Conservation (phyloP, 78 protist species). For the Planoprotostelium fungivorum region DNA sequence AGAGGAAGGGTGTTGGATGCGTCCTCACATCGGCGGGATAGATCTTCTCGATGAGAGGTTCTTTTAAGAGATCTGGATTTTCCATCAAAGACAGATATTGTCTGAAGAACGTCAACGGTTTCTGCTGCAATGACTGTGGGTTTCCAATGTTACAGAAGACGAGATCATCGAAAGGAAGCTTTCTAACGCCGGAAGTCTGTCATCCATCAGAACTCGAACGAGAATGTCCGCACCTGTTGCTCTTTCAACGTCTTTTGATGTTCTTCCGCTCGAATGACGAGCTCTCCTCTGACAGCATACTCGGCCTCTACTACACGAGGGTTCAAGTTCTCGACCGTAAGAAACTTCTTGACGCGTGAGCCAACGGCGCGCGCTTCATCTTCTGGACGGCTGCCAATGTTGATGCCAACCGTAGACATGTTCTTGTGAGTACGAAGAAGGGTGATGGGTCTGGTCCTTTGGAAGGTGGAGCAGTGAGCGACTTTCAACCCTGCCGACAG, state of each 20-base stretch:
- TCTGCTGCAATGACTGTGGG: conserved; percentile 94
- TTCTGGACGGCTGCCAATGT: not conserved
- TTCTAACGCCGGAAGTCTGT: not conserved
- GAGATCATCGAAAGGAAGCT: conserved; percentile 76
- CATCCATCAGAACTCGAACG: not conserved
- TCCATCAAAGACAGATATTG: conserved; percentile 79
- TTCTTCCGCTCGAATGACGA: conserved; percentile 66
- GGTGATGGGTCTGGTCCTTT: no score
- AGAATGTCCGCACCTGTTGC: not conserved
- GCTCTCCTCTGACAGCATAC: conserved; percentile 84
- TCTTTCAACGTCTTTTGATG: conserved; percentile 7
- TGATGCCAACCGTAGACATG: not conserved
- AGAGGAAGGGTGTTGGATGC: no score
- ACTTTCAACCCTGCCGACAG: no score
- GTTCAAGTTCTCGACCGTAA: conserved; percentile 60
- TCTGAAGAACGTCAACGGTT: conserved; percentile 93
- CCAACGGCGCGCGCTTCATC: not conserved
- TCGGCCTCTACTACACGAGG: conserved; percentile 56
- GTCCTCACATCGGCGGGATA: conserved; percentile 82
- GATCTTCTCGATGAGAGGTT: conserved; percentile 10
- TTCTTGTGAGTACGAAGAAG: no score
- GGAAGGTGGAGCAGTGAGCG: no score
- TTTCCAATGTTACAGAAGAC: conserved; percentile 99
- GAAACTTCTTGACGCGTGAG: conserved; percentile 8
- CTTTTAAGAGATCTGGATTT: conserved; percentile 44